phyloP scores from a whole-genome alignment of 2,329 filamentous ascomycete genomes.

The Xylariales sp. region DNA sequence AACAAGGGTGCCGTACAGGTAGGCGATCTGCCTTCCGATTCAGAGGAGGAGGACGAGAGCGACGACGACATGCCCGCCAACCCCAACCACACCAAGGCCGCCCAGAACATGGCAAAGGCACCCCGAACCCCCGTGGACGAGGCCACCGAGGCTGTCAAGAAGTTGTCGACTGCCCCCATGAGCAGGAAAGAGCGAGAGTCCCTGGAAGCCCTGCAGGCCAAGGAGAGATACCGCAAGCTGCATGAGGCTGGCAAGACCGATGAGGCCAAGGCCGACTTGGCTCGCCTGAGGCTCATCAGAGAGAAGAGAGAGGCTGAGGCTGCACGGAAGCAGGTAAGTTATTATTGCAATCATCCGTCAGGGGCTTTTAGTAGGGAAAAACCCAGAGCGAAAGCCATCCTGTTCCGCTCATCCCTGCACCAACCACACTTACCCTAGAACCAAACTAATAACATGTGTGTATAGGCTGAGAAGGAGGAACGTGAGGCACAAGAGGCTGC shows the following conservation, averaged over 20 bases:
- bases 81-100: conserved; percentile 83
- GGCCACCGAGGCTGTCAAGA: conserved; percentile 51
- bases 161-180: conserved; percentile 36
- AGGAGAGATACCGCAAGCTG: conserved; percentile 85
- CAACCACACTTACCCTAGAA: neutral
- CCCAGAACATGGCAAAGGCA: conserved; percentile 53
- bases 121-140: conserved; percentile 38
- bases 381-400: too few relatives aligned
- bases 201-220: conserved; percentile 79
- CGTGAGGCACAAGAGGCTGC: conserved; percentile 45
- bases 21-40: conserved; percentile 78
- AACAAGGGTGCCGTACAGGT: conserved; percentile 69
- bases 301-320: conserved; percentile 84
- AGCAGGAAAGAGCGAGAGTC: conserved; percentile 64
- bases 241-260: conserved; percentile 96
- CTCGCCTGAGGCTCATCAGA: conserved; percentile 73
- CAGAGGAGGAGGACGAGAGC: conserved; percentile 50
- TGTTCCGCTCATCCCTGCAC: too few relatives aligned
- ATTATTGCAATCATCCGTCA: too few relatives aligned
- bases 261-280: conserved; percentile 85
- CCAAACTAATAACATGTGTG: conserved; percentile 16
- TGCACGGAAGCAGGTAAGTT: conserved; percentile 71
- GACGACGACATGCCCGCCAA: conserved; percentile 72
- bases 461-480: conserved; percentile 55
- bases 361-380: too few relatives aligned